phyloP scores from a whole-genome alignment of 345 rosid genomes.

The Euclidium syriacum region DNA sequence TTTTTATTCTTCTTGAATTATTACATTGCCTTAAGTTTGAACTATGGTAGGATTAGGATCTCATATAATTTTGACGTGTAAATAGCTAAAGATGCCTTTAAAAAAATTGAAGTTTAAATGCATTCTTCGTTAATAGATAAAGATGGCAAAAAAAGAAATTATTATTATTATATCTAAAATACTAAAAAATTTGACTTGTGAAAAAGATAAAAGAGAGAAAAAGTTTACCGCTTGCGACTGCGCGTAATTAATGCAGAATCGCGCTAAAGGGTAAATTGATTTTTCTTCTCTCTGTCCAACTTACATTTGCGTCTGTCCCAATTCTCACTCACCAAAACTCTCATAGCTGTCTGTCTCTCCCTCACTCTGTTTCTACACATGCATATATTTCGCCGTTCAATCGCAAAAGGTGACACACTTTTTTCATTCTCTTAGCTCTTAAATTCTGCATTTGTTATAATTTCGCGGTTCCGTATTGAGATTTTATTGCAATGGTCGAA shows the following conservation, averaged over 20 bases:
- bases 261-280: background rate
- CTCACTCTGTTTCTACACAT: background rate
- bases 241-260: background rate
- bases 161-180: no score
- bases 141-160: no score
- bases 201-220: no score
- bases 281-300: background rate
- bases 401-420: conserved; percentile 5
- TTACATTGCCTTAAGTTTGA: background rate
- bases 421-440: background rate
- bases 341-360: no score
- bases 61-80: no score
- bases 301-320: background rate
- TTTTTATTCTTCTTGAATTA: background rate
- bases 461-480: background rate
- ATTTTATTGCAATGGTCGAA: background rate
- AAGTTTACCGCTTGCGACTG: no score
- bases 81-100: no score
- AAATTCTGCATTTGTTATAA: background rate
- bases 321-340: background rate
- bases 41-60: background rate
- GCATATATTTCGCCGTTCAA: conserved; percentile 7
- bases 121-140: no score
- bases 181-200: no score
- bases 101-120: no score